These are phyloP conservation scores for Starmerella floris DNA, from an alignment of 805 yeast genomes.

Conservation along the genomic window DNA sequence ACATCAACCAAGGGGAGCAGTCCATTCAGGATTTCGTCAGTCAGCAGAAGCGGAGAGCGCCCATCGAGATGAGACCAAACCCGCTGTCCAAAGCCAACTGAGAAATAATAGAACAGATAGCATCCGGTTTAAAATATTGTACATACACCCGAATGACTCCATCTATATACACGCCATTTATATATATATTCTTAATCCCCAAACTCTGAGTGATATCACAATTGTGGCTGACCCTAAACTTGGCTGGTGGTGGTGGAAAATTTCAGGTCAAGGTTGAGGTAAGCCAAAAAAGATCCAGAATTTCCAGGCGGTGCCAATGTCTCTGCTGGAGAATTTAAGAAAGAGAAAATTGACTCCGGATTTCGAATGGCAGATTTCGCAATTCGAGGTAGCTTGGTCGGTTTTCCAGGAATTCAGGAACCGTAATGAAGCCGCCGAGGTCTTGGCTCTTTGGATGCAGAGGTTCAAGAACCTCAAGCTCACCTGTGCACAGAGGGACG, in stretches of 20 bases:
- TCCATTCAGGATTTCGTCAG: background rate
- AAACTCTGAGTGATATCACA: too few relatives aligned
- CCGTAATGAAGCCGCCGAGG: slow-evolving; percentile 5
- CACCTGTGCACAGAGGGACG: background rate
- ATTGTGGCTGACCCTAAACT: background rate
- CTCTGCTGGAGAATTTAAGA: background rate
- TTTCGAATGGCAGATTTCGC: background rate
- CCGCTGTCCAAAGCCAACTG: slow-evolving; percentile 9
- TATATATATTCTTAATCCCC: too few relatives aligned
- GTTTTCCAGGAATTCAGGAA: background rate
- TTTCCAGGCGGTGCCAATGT: background rate
- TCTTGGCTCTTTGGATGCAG: slow-evolving; percentile 8
- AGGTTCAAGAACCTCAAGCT: background rate
- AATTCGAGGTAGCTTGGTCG: background rate
- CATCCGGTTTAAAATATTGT: too few relatives aligned
- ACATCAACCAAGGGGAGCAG: slow-evolving; percentile 4
- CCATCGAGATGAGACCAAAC: slow-evolving; percentile 11
- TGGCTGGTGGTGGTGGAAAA: background rate
- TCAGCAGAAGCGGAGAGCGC: slow-evolving; percentile 9
- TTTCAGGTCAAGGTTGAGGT: background rate
- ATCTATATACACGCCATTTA: too few relatives aligned
- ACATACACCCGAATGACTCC: too few relatives aligned
- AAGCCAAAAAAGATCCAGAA: background rate
- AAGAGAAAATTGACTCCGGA: background rate
- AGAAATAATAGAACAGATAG: too few relatives aligned